Percentiles rank a stretch among this genome's conserved stretches.
phyloP scores from a whole-genome alignment of 108 stramenopile genomes.

The Cyclostephanos tholiformis region DNA sequence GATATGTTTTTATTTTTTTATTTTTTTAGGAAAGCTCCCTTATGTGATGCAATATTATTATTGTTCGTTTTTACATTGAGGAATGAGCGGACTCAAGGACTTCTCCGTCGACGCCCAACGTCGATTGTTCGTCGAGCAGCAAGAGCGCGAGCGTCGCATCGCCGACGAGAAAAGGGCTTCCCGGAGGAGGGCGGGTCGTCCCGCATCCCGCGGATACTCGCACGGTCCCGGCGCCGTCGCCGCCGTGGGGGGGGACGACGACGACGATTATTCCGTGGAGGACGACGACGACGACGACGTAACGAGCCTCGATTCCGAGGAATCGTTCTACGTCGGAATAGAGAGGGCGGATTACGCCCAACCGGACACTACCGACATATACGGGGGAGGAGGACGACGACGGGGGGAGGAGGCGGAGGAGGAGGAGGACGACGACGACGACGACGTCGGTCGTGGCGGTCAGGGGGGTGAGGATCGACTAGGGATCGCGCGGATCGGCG shows the following conservation, averaged over 20 bases:
- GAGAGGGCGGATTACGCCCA: slow-evolving; percentile 46
- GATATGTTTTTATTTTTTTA: too few species aligned
- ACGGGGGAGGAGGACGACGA: slow-evolving; percentile 25
- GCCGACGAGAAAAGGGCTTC: slow-evolving; percentile 20
- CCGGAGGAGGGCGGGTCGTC: slow-evolving; percentile 21
- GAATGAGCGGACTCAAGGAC: slow-evolving; percentile 23
- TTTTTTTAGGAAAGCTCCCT: too few species aligned
- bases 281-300: slow-evolving; percentile 36
- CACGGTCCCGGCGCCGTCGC: background rate
- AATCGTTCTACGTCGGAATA: slow-evolving; percentile 51
- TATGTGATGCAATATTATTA: too few species aligned
- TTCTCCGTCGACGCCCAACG: slow-evolving; percentile 51
- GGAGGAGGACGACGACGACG: background rate
- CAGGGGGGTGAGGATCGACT: slow-evolving; percentile 38
- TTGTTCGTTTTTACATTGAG: too few species aligned
- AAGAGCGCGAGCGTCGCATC: slow-evolving; percentile 32
- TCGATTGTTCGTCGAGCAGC: slow-evolving; percentile 44
- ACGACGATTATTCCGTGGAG: slow-evolving; percentile 3
- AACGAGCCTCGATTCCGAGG: slow-evolving; percentile 27
- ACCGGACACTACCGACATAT: slow-evolving; percentile 45
- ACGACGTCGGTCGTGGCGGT: background rate
- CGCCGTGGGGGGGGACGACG: slow-evolving; percentile 22
- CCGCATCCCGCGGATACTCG: background rate
- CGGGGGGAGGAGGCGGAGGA: background rate
- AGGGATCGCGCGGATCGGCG: slow-evolving; percentile 37